Conservation (phyloP, 805 yeast species). For the Wilhelminamyces savonicus region DNA sequence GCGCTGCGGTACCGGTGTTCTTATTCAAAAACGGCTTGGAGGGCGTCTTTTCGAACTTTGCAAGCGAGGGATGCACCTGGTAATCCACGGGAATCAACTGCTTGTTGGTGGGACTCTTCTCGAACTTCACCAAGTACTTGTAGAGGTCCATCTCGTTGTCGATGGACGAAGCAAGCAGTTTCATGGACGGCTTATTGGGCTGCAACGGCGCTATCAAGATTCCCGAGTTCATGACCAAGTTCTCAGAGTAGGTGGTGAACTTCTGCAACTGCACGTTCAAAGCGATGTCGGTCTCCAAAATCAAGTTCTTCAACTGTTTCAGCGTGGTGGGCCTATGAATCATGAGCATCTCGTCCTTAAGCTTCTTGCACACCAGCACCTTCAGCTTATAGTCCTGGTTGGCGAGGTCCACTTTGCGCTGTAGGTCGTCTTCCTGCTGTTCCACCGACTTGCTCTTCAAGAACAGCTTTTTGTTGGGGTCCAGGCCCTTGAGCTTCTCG, state of each 20-base stretch:
- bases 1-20: neutral
- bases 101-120: constrained; percentile 31
- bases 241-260: constrained; percentile 83
- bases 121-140: constrained; percentile 51
- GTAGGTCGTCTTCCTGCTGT: constrained; percentile 88
- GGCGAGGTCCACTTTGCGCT: constrained; percentile 71
- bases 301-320: constrained; percentile 64
- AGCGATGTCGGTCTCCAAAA: constrained; percentile 86
- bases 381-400: constrained; percentile 81
- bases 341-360: constrained; percentile 66
- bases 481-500: constrained; percentile 73
- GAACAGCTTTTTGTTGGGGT: constrained; percentile 78
- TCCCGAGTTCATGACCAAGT: constrained; percentile 76
- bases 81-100: constrained; percentile 63
- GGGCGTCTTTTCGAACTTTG: constrained; percentile 17
- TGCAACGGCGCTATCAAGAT: constrained; percentile 72
- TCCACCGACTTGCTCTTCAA: constrained; percentile 73
- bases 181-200: constrained; percentile 57
- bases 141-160: constrained; percentile 82
- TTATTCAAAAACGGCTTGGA: constrained; percentile 29
- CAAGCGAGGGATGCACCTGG: constrained; percentile 62
- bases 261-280: constrained; percentile 82
- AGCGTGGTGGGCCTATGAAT: constrained; percentile 74
- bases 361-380: constrained; percentile 64
- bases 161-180: constrained; percentile 64